Base-by-base conservation (phyloP, 306 rosid genomes). In the Pterocarpus santalinus region DNA sequence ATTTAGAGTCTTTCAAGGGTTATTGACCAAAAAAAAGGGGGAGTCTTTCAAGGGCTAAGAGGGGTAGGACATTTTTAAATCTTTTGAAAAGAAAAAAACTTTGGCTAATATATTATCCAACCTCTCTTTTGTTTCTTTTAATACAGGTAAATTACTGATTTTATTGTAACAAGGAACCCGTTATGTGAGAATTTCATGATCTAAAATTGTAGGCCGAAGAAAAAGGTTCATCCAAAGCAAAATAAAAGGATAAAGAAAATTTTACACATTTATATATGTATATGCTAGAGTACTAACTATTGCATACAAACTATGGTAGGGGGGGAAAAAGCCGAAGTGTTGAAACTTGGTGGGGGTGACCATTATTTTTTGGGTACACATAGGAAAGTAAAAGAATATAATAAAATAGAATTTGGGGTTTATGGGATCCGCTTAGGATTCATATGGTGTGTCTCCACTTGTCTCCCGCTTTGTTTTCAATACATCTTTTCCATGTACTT, bases 401-500 rank as follows among this genome's bases (percentile, higher is more conserved):
- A 11, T 34, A 2, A 32, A 35, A 51, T 17, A 5, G 11, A 65
- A 33, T n/a, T 44, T 15, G 41, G 32, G 9, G 65, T 53, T 71
- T 55, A 70, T 83, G 89, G 88, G 78, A 86, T 90, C 90, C 94
- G 43, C 90, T 83, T 81, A 64, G 87, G 89, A 87, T 84, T 77
- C 85, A 81, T 52, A 53, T 80, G 83, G 72, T 82, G 32, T 87
- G 95, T 91, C 90, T 87, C 92, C 91, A 86, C 91, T 72, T 87
- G 91, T 87, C 92, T 74, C 90, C 95, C 89, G 41, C 89, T 73
- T 74, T 56, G 57, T 1, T 63, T 70, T 58, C 65, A 34, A 22
- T 8, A 58, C 73, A 74, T 57, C 57, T 86, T 72, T 84, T 75
- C 22, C 53, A 58, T 77, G 85, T 77, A 57, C 78, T 65, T 67